A percentile compares a stretch with the other conserved stretches of the same genome.
phyloP scores from a whole-genome alignment of 116 monocot genomes.

The Cymodocea nodosa region DNA sequence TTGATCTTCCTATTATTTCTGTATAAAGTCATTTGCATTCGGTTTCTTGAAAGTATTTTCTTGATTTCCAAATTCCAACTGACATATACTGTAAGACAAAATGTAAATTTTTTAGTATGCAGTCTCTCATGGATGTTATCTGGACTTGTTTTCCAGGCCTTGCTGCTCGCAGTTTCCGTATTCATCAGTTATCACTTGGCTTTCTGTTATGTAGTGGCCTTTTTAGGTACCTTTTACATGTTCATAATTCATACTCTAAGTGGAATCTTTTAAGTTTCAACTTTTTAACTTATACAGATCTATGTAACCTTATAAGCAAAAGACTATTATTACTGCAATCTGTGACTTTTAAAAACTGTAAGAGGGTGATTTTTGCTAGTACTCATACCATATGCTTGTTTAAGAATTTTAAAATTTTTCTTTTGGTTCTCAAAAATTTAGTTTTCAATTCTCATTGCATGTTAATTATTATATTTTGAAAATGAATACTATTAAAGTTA shows the following conservation, averaged over 20 bases:
- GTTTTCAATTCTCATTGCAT: too few relatives aligned
- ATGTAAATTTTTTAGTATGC: neutral
- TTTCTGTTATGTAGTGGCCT: constrained; percentile 44
- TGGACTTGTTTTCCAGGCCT: constrained; percentile 24
- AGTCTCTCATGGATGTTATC: neutral
- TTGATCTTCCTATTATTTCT: neutral
- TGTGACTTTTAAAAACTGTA: too few relatives aligned
- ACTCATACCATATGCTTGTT: too few relatives aligned
- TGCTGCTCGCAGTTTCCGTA: constrained; percentile 65
- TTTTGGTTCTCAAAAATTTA: too few relatives aligned
- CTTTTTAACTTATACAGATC: too few relatives aligned
- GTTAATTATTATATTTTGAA: too few relatives aligned
- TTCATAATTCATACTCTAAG: neutral
- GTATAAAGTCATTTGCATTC: neutral
- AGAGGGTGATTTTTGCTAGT: too few relatives aligned
- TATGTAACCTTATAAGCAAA: too few relatives aligned
- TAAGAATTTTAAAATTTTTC: too few relatives aligned
- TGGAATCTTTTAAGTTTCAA: too few relatives aligned
- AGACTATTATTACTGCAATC: too few relatives aligned
- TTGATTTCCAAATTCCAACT: neutral
- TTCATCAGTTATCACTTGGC: constrained; percentile 47
- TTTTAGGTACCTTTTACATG: constrained; percentile 43
- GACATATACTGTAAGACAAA: neutral
- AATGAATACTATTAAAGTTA: too few relatives aligned
- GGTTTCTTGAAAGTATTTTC: neutral